phyloP scores from a whole-genome alignment of 1,284 basidiomycete species.

The Moesziomyces parantarcticus region DNA sequence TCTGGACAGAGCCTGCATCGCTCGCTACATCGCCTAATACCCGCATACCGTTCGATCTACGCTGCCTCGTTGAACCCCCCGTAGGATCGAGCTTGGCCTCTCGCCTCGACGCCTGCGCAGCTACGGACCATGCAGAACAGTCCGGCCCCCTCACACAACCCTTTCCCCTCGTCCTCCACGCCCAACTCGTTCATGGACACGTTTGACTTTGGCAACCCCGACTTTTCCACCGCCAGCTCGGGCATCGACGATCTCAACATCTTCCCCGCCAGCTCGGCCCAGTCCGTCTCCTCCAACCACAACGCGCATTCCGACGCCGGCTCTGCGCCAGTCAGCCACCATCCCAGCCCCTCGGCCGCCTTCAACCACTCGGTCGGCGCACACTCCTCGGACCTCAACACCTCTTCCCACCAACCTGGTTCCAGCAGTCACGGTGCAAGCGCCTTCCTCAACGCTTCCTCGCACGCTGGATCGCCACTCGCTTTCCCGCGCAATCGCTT shows the following conservation, averaged over 20 bases:
- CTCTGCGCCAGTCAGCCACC: constrained; percentile 42
- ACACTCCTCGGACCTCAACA: constrained; percentile 12
- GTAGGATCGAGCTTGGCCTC: no score
- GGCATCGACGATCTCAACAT: constrained; percentile 51
- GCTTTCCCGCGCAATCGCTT: constrained; percentile 36
- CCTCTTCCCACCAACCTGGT: constrained; percentile 3
- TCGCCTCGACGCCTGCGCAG: background rate
- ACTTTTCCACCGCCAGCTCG: constrained; percentile 39
- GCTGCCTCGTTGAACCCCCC: no score
- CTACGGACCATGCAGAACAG: constrained; percentile 38
- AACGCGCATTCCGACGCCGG: constrained; percentile 32
- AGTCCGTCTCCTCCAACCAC: constrained; percentile 18
- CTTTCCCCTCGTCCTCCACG: constrained; percentile 34
- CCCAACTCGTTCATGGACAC: constrained; percentile 55
- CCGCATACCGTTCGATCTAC: no score
- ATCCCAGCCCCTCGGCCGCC: constrained; percentile 39
- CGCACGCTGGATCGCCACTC: constrained; percentile 35
- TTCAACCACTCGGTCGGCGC: constrained; percentile 3
- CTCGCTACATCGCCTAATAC: no score
- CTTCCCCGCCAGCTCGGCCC: constrained; percentile 24
- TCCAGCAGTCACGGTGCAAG: constrained; percentile 8
- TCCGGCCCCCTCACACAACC: constrained; percentile 26
- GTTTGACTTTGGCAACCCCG: constrained; percentile 55
- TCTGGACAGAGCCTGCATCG: no score
- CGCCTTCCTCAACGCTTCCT: constrained; percentile 16